phyloP scores from a whole-genome alignment of 73 alveolate genomes.

The Urostyla sp. region DNA sequence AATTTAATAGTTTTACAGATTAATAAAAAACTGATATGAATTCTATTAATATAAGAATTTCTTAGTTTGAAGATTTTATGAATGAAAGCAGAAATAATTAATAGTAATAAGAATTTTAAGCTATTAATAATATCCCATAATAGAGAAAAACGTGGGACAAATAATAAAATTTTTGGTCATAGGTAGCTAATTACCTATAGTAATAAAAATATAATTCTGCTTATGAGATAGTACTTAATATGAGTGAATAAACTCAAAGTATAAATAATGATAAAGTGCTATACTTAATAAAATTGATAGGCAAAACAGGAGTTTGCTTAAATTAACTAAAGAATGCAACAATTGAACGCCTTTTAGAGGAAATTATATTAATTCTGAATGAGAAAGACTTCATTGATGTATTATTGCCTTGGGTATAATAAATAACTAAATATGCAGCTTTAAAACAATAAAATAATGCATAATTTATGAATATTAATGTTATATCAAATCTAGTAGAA shows the following conservation, averaged over 20 bases:
- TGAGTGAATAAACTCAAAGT: background rate
- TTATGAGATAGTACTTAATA: background rate
- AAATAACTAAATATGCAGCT: background rate
- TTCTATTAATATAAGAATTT: no score
- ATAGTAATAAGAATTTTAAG: no score
- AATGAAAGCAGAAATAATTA: no score
- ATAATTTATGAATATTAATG: background rate
- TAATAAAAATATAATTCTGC: background rate
- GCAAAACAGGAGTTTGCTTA: conserved; percentile 57
- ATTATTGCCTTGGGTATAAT: conserved; percentile 60
- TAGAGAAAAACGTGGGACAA: background rate
- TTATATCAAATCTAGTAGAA: conserved; percentile 15
- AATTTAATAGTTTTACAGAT: no score
- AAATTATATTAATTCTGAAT: conserved; percentile 3
- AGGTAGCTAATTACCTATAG: background rate
- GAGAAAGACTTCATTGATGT: conserved; percentile 59
- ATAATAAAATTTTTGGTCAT: background rate
- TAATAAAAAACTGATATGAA: no score
- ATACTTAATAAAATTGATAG: conserved; percentile 41
- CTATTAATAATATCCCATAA: background rate
- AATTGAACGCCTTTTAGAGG: conserved; percentile 16
- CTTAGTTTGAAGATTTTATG: no score
- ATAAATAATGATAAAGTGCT: conserved; percentile 5
- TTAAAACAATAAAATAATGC: no score
- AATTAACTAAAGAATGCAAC: conserved; percentile 20